These are phyloP conservation scores for sorghum (Sorghum bicolor) DNA, from an alignment of 176 grass and related monocot genomes.

Conservation along the genomic window Sorghum_bicolor_NCBIv3 NC_012875.2:46495501-46496000, in stretches of 20 bases:
- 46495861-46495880: not conserved
- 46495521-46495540: slow-evolving; percentile 35
- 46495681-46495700: not conserved
- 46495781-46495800: not conserved
- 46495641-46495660: slow-evolving; percentile 43
- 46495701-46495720: not conserved
- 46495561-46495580: slow-evolving; percentile 32
- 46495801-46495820: not conserved
- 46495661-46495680: slow-evolving; percentile 27
- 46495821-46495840: not conserved
- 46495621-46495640: slow-evolving; percentile 54
- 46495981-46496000: not conserved
- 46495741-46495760: not conserved
- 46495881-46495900: not conserved
- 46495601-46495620: not conserved
- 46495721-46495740: slow-evolving; percentile 28
- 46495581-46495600: not conserved
- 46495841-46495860: not conserved
- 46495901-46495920: not conserved
- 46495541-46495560: slow-evolving; percentile 30
- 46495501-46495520: slow-evolving; percentile 17
- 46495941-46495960: slow-evolving; percentile 11
- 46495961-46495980: not conserved
- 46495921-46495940: not conserved
- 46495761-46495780: not conserved